phyloP scores from a whole-genome alignment of 2,329 filamentous ascomycete species.

The Fusarium succisae region DNA sequence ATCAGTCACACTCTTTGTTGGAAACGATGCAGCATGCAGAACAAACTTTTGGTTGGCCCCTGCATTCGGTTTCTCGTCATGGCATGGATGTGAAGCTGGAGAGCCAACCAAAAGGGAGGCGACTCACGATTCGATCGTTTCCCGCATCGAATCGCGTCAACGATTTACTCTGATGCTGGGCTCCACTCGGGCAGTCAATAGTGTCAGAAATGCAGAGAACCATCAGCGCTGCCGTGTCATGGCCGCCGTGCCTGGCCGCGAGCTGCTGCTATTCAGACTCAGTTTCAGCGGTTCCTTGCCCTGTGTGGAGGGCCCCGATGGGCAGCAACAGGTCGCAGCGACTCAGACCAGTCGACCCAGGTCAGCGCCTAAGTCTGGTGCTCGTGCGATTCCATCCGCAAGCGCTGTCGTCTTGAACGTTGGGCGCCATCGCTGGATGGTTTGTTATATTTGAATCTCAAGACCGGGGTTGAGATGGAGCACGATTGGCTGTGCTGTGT shows the following conservation, averaged over 20 bases:
- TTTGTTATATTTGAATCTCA: constrained; percentile 27
- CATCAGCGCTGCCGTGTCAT: constrained; percentile 39
- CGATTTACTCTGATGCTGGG: constrained; percentile 7
- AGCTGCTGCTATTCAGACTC: constrained; percentile 20
- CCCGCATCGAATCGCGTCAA: constrained; percentile 24
- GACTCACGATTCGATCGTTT: constrained; percentile 22
- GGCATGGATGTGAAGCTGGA: constrained; percentile 7
- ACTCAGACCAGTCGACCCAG: constrained; percentile 32
- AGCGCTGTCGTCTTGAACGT: constrained; percentile 19
- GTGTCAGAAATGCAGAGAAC: constrained; percentile 6
- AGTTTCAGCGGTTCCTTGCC: constrained; percentile 27
- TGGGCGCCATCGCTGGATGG: constrained; percentile 27
- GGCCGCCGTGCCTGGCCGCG: constrained; percentile 36
- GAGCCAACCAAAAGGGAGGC: constrained; percentile 18
- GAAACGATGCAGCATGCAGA: constrained; percentile 12
- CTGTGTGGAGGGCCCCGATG: constrained; percentile 10
- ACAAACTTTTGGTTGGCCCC: constrained; percentile 7
- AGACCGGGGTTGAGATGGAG: constrained; percentile 33
- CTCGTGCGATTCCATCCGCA: constrained; percentile 31
- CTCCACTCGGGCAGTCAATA: constrained; percentile 18
- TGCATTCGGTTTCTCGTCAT: constrained; percentile 18
- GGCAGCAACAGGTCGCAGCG: constrained; percentile 31
- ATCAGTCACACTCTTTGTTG: constrained; percentile 19
- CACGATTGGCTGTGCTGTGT: constrained; percentile 38
- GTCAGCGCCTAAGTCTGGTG: constrained; percentile 34